phyloP scores from a whole-genome alignment of 148 eudicot genomes.

The Agrostemma githago region DNA sequence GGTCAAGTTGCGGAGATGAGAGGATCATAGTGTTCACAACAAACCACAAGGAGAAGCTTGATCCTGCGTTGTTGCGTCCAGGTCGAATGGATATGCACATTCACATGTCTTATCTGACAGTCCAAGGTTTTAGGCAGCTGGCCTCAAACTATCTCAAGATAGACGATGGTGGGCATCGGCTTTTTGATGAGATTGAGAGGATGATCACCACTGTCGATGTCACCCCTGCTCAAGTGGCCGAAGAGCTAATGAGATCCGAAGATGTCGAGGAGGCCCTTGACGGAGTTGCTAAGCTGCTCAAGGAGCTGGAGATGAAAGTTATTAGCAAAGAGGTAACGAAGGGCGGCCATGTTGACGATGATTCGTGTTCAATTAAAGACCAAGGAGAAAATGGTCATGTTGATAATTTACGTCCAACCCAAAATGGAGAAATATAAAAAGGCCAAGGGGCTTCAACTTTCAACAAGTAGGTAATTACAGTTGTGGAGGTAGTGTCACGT shows the following conservation, averaged over 20 bases:
- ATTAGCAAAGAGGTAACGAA: conserved; percentile 11
- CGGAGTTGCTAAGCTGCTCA: conserved; percentile 30
- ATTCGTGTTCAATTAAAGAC: neutral
- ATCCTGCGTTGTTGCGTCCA: conserved; percentile 51
- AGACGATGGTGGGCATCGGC: conserved; percentile 5
- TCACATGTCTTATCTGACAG: conserved; percentile 47
- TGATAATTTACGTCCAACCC: neutral
- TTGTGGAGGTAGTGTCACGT: neutral
- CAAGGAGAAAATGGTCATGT: conserved; percentile 6
- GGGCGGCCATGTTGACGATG: neutral
- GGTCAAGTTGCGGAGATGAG: conserved; percentile 53
- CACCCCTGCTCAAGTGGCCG: conserved; percentile 50
- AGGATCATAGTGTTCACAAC: conserved; percentile 43
- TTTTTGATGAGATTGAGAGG: conserved; percentile 28
- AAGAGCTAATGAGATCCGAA: conserved; percentile 36
- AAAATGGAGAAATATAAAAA: conserved; percentile 1
- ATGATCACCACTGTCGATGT: conserved; percentile 24
- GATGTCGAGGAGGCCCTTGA: conserved; percentile 25
- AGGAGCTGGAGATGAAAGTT: conserved; percentile 10
- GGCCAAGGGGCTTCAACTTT: too few species aligned
- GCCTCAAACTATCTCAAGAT: conserved; percentile 38
- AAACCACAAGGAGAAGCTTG: conserved; percentile 39
- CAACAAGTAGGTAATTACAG: neutral
- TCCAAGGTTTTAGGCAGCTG: conserved; percentile 29
- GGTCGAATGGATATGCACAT: conserved; percentile 69